Base-by-base conservation (phyloP, 202 grass and related monocot species). In the Panicum hallii region DNA sequence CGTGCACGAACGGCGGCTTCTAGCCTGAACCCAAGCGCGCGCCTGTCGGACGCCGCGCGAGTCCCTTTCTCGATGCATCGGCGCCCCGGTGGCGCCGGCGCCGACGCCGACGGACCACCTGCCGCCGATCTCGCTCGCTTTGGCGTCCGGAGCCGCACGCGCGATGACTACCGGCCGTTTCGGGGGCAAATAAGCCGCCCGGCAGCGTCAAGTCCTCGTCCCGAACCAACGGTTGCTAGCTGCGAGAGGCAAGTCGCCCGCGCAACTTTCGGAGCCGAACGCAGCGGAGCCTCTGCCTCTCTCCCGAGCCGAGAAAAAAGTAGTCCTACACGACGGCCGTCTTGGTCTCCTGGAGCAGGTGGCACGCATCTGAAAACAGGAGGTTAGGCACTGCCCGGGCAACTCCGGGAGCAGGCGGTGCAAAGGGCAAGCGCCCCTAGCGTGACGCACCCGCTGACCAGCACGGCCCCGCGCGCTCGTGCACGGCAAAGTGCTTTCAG, bases 381-480 rank as follows among this genome's bases (percentile, higher is more conserved):
- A 34, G 34, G 34, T 34, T 2, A 1, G 2, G 34, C 34, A 2
- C 34, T 34, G 34, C 1, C 34, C 34, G 34, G 34, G 34, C 34
- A 2, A 34, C 34, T 34, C 34, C 34, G 34, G 34, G 64, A 70
- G 63, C 56, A 6, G 9, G 6, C 54, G 34, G 34, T 0, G 34
- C 34, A 26, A 34, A 2, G 1, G 5, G 6, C 55, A 2, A 10
- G 34, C 70, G 20, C n/a, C 74, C 20, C 65, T 62, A 9, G 40
- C 77, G 69, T 69, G 52, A 34, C 85, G 63, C 78, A 48, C 5
- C 79, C 53, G 44, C 63, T 76, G 63, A 34, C 43, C n/a, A 15
- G 49, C 77, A 32, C 52, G 48, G 34, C 34, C 17, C 42, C 41
- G 16, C 20, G 42, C 17, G 20, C 70, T 50, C 32, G 58, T 65